Evolutionary conservation across 2,329 filamentous ascomycete species (phyloP), one percentile per base, ranked within the genome.

Genomic region (Verticillium zaregamsianum): DNA sequence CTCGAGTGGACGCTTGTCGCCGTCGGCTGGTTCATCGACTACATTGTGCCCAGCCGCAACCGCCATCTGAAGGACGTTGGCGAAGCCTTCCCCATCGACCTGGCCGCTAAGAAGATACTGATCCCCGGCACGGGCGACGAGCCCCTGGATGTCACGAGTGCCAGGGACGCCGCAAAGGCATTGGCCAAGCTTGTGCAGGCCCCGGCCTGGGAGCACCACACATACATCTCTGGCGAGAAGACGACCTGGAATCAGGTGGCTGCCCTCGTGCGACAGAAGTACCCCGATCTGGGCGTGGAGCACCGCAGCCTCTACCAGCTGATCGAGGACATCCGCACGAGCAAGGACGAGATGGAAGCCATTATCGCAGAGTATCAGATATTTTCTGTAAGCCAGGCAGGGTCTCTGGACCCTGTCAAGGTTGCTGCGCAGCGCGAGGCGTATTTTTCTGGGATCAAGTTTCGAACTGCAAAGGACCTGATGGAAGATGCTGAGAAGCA

Each of bases 1-100:
- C 31, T 66, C 1, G 64, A 66, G 37, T 66, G 65, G 63, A 66
- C 66, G 23, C 55, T 67, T 7, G 20, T 67, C 25, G 62, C 57
- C 2, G 57, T 31, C 8, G 63, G 64, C 35, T 67, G 63, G 64
- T 55, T 67, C 9, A 37, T 61, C 17, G 66, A 67, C 37, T 65
- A 63, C 17, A 31, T 64, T n/a, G 33, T 66, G 3, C 64, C 64
- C 31, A 31, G 39, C 12, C 55, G 32, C 40, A 62, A 64, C 40
- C 61, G 63, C 7, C 45, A 60, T 12, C 58, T 66, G 37, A 58
- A 57, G n/a, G 63, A 64, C 31, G 55, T 40, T 3, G 63, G 59
- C 6, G 63, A 63, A 3, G 49, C 55, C 5, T 62, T 57, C 32
- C 59, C 59, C n/a, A 45, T 66, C 49, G 58, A 66, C 49, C 20